Conservation (phyloP, 768 basidiomycete species). For the Rhodotorula taiwanensis region DNA sequence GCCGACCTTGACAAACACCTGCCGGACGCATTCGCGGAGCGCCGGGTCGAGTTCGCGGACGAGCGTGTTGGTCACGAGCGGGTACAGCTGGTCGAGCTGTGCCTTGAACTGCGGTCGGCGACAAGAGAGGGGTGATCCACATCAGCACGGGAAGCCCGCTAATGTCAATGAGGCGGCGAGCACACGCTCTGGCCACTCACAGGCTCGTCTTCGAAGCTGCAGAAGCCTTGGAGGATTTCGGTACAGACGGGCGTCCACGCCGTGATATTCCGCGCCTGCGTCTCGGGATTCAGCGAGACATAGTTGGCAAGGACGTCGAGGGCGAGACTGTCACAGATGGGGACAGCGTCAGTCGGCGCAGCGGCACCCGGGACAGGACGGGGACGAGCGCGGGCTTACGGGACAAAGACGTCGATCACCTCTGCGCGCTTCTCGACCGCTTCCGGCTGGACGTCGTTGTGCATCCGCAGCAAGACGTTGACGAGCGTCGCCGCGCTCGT, state of each 20-base stretch:
- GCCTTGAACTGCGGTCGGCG: conserved; percentile 61
- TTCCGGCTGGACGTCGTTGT: conserved; percentile 79
- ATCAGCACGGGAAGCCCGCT: neutral
- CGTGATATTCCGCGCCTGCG: conserved; percentile 85
- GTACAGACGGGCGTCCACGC: conserved; percentile 99
- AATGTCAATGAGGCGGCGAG: neutral
- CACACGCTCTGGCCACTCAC: conserved; percentile 51
- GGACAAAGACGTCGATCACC: conserved; percentile 61
- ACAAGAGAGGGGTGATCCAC: no score
- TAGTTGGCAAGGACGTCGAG: conserved; percentile 85
- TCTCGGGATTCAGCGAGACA: conserved; percentile 77
- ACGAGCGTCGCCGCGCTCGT: conserved; percentile 92
- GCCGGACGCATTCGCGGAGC: conserved; percentile 68
- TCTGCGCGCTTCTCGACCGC: conserved; percentile 56
- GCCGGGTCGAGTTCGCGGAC: conserved; percentile 71
- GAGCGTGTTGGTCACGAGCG: conserved; percentile 75
- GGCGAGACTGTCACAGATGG: conserved; percentile 64
- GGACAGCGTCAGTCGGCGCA: conserved; percentile 54
- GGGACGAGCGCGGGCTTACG: conserved; percentile 53
- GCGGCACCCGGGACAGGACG: neutral
- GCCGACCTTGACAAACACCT: conserved; percentile 53
- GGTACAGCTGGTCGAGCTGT: conserved; percentile 86
- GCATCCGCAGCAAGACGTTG: conserved; percentile 86
- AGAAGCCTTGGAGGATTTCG: conserved; percentile 84
- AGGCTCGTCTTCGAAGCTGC: conserved; percentile 78